phyloP scores from a whole-genome alignment of 1,284 basidiomycete genomes.

The Entoloma clypeatum region DNA sequence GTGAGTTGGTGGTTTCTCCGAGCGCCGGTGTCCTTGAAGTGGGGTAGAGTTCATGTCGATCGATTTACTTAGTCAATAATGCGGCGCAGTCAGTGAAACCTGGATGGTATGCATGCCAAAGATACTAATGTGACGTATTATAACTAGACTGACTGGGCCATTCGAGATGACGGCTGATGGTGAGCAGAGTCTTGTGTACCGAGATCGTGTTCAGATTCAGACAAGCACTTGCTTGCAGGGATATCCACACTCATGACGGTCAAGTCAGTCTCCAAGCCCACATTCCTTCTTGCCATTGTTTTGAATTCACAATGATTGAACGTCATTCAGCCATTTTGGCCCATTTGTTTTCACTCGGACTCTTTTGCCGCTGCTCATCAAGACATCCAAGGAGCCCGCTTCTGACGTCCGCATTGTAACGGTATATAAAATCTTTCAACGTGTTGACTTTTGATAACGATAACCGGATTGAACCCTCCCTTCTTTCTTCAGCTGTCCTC shows the following conservation, averaged over 20 bases:
- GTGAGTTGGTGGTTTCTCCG: conserved; percentile 29
- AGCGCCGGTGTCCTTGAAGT: too few relatives aligned
- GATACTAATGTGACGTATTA: neutral
- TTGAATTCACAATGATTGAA: conserved; percentile 2
- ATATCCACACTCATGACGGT: conserved; percentile 38
- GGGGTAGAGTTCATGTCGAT: neutral
- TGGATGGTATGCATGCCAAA: neutral
- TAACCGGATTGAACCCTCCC: conserved; percentile 14
- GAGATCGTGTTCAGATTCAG: neutral
- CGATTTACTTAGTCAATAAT: conserved; percentile 44
- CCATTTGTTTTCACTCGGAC: conserved; percentile 44
- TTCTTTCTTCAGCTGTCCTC: conserved; percentile 18
- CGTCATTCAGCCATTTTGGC: conserved; percentile 38
- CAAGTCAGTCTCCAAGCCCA: conserved; percentile 33
- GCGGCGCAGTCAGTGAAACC: conserved; percentile 40
- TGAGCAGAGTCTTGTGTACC: conserved; percentile 14
- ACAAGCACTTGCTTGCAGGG: conserved; percentile 21
- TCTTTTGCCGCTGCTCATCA: conserved; percentile 45
- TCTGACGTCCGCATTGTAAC: conserved; percentile 50
- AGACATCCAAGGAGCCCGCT: conserved; percentile 39
- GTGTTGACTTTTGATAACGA: neutral
- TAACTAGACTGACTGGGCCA: conserved; percentile 23
- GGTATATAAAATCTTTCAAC: too few relatives aligned
- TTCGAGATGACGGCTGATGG: conserved; percentile 30
- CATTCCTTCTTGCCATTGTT: neutral